Conservation (phyloP, 164 flowering plant species). For the Vitis amurensis region DNA sequence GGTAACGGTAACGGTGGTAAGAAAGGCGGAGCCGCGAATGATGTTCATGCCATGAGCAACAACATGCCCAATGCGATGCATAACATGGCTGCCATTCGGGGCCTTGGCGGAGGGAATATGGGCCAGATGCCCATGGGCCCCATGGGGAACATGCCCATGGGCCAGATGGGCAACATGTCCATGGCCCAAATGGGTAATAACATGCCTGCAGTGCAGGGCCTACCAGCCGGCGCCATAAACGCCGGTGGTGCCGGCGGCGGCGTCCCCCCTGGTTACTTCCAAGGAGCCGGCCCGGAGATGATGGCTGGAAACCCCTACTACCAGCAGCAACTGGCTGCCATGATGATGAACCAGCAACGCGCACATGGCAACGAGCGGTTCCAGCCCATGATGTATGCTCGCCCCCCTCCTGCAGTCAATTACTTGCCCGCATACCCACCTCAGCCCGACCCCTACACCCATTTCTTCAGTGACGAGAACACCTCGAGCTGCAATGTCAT, state of each 20-base stretch:
- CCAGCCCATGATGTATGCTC: conserved; percentile 88
- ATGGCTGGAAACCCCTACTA: conserved; percentile 60
- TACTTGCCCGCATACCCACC: conserved; percentile 51
- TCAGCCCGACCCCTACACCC: conserved; percentile 37
- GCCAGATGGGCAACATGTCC: conserved; percentile 20
- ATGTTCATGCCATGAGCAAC: conserved; percentile 34
- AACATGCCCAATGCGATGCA: conserved; percentile 32
- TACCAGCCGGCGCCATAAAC: conserved; percentile 54
- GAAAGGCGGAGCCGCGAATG: conserved; percentile 21
- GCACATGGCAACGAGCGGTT: conserved; percentile 66
- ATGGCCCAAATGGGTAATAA: conserved; percentile 52
- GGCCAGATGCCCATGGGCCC: conserved; percentile 30
- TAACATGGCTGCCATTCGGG: conserved; percentile 31
- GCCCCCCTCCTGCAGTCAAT: conserved; percentile 76
- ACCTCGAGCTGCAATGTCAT: conserved; percentile 81
- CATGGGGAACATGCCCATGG: conserved; percentile 41
- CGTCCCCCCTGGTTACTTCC: conserved; percentile 36
- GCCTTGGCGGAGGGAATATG: conserved; percentile 23
- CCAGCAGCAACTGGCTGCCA: conserved; percentile 53
- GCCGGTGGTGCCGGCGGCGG: conserved; percentile 36
- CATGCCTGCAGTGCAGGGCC: conserved; percentile 67
- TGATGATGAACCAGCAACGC: conserved; percentile 77
- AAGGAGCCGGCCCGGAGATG: conserved; percentile 54
- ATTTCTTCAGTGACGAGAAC: conserved; percentile 86
- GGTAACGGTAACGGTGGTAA: conserved; percentile 23